Conservation (phyloP, 73 alveolate species). For the Diophrys sp. region DNA sequence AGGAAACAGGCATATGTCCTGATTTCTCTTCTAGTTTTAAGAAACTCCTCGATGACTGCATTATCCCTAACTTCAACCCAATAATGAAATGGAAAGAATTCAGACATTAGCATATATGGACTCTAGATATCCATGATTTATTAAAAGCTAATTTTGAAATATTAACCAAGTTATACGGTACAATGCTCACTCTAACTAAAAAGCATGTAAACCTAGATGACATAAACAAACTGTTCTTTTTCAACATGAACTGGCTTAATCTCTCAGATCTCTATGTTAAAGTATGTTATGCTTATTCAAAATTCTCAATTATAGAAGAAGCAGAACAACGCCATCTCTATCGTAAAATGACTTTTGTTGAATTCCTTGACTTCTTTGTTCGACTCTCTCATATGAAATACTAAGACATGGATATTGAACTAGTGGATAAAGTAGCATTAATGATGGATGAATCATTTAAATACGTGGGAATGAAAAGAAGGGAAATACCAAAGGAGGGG, state of each 20-base stretch:
- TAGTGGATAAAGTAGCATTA: background rate
- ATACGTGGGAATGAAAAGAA: background rate
- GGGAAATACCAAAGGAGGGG: background rate
- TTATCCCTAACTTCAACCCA: constrained; percentile 1
- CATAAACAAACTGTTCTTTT: constrained; percentile 9
- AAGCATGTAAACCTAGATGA: constrained; percentile 8
- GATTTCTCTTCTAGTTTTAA: background rate
- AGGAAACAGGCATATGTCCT: constrained; percentile 12
- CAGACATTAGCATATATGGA: constrained; percentile 32
- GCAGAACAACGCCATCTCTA: background rate
- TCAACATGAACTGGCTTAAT: background rate
- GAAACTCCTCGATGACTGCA: constrained; percentile 7
- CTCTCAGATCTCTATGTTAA: constrained; percentile 15
- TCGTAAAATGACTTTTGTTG: background rate
- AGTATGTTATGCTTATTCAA: background rate
- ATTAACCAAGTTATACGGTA: constrained; percentile 22
- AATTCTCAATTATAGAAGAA: background rate
- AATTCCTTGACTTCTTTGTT: background rate
- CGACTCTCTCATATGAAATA: background rate
- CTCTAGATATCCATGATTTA: constrained; percentile 25
- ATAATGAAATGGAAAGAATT: constrained; percentile 29
- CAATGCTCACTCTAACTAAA: constrained; percentile 5
- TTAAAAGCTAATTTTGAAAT: constrained; percentile 40
- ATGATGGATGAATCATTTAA: background rate
- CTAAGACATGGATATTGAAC: background rate